Evolutionary conservation across 163 green algal species (phyloP), one percentile per base, ranked within the genome.

Genomic region (Scenedesmus sp.): DNA sequence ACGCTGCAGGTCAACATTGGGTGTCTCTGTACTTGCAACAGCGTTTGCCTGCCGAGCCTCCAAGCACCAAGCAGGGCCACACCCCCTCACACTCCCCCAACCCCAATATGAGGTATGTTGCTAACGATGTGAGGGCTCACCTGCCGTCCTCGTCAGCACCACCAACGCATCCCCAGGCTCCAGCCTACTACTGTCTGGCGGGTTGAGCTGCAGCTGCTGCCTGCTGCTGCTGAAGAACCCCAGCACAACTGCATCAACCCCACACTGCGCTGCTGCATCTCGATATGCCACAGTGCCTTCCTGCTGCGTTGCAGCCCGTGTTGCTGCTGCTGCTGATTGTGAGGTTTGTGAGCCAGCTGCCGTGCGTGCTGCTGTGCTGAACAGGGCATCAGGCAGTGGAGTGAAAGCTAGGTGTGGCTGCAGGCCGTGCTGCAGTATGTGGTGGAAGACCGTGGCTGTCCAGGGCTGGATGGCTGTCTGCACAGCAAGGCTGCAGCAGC

Each of bases 391-490:
- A 74, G 87, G 87, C 6, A 85, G 56, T 7, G 26, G 55, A 2
- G 55, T 57, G 57, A 85, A 91, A 3, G 70, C 67, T 6, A 91
- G 59, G 66, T 73, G 15, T 12, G 87, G 87, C 34, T 83, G 67
- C n/a, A 59, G 26, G 23, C 87, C 87, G 2, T 91, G 87, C 55
- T 91, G 87, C 87, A 91, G 87, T 1, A 91, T 74, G 52, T 64
- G 74, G n/a, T 85, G n/a, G 52, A 81, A 91, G 1, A 85, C 46
- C 2, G 55, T 86, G 9, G 87, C 70, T 0, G 46, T 67, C 55
- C 56, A 74, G 5, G 87, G 70, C 56, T 91, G 87, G 8, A 91
- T 52, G 55, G 73, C 23, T 23, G 87, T 77, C n/a, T 91, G 87
- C 3, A 91, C 73, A 2, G 87, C 87, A 16, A 91, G 87, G 26